Base-by-base conservation (phyloP, 1,284 basidiomycete species). In the Rhodotorula glutinis region DNA sequence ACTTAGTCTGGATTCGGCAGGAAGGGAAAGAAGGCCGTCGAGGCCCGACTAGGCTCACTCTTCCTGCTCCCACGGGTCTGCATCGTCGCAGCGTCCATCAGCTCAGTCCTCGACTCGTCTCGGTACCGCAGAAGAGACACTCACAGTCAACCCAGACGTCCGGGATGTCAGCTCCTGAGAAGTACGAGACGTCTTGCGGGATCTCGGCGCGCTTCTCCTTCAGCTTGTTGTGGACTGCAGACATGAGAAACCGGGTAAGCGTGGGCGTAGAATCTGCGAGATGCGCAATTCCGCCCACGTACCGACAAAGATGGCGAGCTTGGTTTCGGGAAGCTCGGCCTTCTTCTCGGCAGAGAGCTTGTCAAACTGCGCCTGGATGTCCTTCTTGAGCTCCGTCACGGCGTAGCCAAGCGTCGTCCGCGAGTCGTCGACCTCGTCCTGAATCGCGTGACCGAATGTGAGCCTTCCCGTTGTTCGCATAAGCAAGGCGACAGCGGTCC, bases 361-460 rank as follows among this genome's bases (percentile, higher is more conserved):
- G 29, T 68, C 79, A 27, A 92, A 82, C 76, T 91, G 90, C 70
- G 81, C 81, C 75, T 91, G 87, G 60, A 94, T 88, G 76, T 97
- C 93, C 76, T 87, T 89, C 77, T 88, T 83, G 46, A 97, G 85
- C 79, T 97, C 93, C 29, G 84, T 83, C 55, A 94, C 81, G 16
- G 92, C 92, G 77, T 96, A 97, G 69, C 69, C 72, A 23, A 78
- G 71, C 10, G 77, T 76, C 78, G 90, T 93, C 73, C 93, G 87
- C 17, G 92, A 90, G 79, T 96, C 93, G 77, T 96, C 93, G 43
- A 96, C 87, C 80, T 96, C 93, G 77, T 97, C 93, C 90, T 92
- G 61, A n/a, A n/a, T n/a, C 27, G 33, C 9, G 41, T 14, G n/a
- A 40, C 2, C 3, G 1, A 38, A 9, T n/a, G 47, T 49, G n/a